These are phyloP conservation scores for Apophysomyces ossiformis DNA, from an alignment of 371 early-diverging fungal species.

Conservation along the genomic window DNA sequence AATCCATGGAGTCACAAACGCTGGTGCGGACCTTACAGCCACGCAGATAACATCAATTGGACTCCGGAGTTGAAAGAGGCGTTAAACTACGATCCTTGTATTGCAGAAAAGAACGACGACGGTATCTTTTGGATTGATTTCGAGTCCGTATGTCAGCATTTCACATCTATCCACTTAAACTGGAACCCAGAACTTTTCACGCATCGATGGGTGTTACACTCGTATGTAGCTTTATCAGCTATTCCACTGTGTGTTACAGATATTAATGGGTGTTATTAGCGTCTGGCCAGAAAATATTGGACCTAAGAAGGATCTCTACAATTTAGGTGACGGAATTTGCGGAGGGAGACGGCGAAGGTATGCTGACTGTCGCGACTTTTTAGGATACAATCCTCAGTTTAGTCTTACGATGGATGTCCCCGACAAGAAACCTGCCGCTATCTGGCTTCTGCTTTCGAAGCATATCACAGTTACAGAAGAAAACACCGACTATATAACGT, in stretches of 20 bases:
- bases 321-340: slow-evolving; percentile 36
- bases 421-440: slow-evolving; percentile 59
- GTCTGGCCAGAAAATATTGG: slow-evolving; percentile 67
- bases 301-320: slow-evolving; percentile 69
- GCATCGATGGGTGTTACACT: slow-evolving; percentile 67
- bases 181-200: slow-evolving; percentile 83
- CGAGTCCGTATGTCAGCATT: slow-evolving; percentile 75
- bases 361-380: not conserved
- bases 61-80: slow-evolving; percentile 65
- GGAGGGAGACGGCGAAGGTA: not conserved
- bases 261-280: slow-evolving; percentile 29
- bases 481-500: slow-evolving; percentile 83
- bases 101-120: slow-evolving; percentile 69
- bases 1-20: slow-evolving; percentile 93
- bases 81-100: slow-evolving; percentile 73
- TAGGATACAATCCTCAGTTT: slow-evolving; percentile 82
- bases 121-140: slow-evolving; percentile 91
- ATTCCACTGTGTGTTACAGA: not conserved
- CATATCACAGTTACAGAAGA: slow-evolving; percentile 82
- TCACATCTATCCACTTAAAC: slow-evolving; percentile 87
- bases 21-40: slow-evolving; percentile 86
- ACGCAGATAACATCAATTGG: slow-evolving; percentile 74
- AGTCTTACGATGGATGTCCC: slow-evolving; percentile 61
- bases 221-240: slow-evolving; percentile 29
- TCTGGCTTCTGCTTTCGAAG: slow-evolving; percentile 84